Evolutionary conservation across 208 protist species (phyloP).

Genomic region (Wallacemonas sp.): DNA sequence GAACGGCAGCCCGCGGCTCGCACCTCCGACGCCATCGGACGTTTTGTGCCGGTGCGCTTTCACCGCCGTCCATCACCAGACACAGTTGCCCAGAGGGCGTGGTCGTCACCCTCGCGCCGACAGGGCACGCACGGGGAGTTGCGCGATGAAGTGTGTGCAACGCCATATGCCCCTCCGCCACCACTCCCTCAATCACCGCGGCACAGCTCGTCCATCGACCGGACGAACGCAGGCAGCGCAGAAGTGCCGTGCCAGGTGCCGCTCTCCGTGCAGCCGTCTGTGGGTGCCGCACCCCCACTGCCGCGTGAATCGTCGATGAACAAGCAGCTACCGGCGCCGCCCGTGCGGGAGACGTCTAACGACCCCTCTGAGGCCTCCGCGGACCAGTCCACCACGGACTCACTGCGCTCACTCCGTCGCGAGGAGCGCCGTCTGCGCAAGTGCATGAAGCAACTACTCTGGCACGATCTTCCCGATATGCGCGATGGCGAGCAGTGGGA

Average conservation of each 20-base stretch:
- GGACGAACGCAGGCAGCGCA: too few species aligned
- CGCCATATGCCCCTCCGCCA: too few species aligned
- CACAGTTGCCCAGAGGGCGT: too few species aligned
- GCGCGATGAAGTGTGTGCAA: too few species aligned
- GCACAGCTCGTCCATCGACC: too few species aligned
- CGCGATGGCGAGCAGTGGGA: slow-evolving; percentile 39
- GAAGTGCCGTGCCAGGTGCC: too few species aligned
- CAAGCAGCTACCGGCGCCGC: not conserved
- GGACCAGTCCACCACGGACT: not conserved
- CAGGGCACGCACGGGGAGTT: too few species aligned
- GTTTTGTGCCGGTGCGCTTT: slow-evolving; percentile 12
- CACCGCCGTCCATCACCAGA: slow-evolving; percentile 1
- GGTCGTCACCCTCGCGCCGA: too few species aligned
- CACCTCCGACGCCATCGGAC: not conserved
- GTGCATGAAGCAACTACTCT: slow-evolving; percentile 56
- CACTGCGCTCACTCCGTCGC: slow-evolving; percentile 10
- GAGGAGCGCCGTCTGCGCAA: slow-evolving; percentile 48
- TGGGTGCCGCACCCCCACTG: too few species aligned
- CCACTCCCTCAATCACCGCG: not conserved
- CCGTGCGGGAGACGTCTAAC: not conserved
- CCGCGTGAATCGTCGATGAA: not conserved
- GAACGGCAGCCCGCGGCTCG: not conserved
- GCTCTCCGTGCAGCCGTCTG: too few species aligned
- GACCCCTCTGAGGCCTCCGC: not conserved
- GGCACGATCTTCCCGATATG: slow-evolving; percentile 40